A percentile compares a stretch with the other conserved stretches of the same genome.
Evolutionary conservation across 257 asterid genomes (phyloP).

Genomic region (Nicotiana benthamiana): DNA sequence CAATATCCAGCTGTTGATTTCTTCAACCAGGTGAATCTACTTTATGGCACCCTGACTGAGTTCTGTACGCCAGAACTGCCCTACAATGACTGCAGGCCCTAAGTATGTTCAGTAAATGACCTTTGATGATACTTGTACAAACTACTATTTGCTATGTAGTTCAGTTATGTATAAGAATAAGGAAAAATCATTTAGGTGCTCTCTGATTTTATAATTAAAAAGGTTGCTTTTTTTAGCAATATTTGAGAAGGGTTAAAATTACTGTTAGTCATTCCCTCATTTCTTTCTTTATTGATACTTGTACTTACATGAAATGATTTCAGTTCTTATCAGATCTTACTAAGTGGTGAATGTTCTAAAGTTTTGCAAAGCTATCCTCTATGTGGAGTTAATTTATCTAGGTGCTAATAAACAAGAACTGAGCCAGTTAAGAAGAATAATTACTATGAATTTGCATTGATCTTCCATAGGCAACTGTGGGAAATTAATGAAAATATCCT

Average conservation of each 20-base stretch:
- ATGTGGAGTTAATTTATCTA: background rate
- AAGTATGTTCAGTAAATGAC: constrained; percentile 47
- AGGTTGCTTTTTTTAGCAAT: background rate
- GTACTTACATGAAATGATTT: background rate
- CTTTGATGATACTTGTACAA: background rate
- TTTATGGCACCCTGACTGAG: constrained; percentile 88
- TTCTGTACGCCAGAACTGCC: constrained; percentile 93
- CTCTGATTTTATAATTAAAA: background rate
- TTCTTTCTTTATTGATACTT: background rate
- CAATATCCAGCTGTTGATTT: constrained; percentile 78
- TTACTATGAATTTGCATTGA: background rate
- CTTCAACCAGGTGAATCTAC: constrained; percentile 95
- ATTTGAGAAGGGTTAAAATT: background rate
- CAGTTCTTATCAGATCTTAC: background rate
- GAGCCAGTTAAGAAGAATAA: background rate
- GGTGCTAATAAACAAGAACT: background rate
- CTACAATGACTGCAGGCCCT: constrained; percentile 95
- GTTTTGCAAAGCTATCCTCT: background rate
- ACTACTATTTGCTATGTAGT: constrained; percentile 4
- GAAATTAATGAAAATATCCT: background rate
- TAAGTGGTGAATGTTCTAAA: background rate
- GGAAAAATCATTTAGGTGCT: background rate
- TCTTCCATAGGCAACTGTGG: background rate
- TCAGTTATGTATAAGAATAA: background rate
- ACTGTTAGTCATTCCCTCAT: background rate